Conservation (phyloP, 106 monocot species). For the Apostasia shenzhenica region DNA sequence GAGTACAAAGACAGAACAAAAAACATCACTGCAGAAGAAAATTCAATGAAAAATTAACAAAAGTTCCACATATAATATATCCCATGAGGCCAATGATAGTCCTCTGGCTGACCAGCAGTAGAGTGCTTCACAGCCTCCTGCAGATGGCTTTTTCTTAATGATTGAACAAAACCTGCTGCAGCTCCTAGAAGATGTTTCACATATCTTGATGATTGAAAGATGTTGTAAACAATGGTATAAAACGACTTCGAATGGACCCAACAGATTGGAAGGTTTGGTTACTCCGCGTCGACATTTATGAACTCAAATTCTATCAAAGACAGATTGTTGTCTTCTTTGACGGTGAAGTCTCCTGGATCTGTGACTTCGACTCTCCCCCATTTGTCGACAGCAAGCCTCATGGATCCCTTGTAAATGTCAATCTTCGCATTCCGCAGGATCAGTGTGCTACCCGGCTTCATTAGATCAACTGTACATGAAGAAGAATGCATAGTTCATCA, state of each 20-base stretch:
- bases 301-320: constrained; percentile 12
- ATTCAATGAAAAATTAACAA: too few relatives aligned
- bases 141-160: too few relatives aligned
- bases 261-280: background rate
- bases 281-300: constrained; percentile 10
- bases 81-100: too few relatives aligned
- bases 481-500: background rate
- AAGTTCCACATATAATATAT: too few relatives aligned
- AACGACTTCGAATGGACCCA: background rate
- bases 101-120: too few relatives aligned
- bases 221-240: too few relatives aligned
- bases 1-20: too few relatives aligned
- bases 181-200: constrained; percentile 12
- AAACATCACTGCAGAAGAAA: too few relatives aligned
- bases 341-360: constrained; percentile 5
- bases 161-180: too few relatives aligned
- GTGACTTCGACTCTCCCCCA: constrained; percentile 12
- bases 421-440: constrained; percentile 16
- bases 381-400: constrained; percentile 19
- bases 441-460: background rate
- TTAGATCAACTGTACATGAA: constrained; percentile 7
- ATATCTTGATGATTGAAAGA: too few relatives aligned
- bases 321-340: constrained; percentile 14
- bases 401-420: constrained; percentile 11
- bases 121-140: too few relatives aligned